A percentile compares a stretch with the other conserved stretches of the same genome.
phyloP scores from a whole-genome alignment of 1,284 basidiomycete genomes.

The Chondrostereum purpureum region DNA sequence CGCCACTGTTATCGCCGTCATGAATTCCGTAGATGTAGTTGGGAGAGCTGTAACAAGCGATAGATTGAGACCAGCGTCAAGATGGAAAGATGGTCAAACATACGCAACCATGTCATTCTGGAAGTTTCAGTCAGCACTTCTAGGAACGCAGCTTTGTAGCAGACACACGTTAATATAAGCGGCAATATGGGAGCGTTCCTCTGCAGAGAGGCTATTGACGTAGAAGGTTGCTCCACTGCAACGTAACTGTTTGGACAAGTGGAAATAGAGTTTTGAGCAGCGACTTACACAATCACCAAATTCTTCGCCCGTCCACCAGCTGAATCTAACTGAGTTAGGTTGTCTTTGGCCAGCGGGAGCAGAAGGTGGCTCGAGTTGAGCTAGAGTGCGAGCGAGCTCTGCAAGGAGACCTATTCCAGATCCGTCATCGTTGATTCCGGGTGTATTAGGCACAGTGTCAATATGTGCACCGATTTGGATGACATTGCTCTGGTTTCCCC shows the following conservation, averaged over 20 bases:
- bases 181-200: conserved; percentile 17
- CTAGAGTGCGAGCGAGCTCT: conserved; percentile 18
- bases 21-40: conserved; percentile 19
- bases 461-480: conserved; percentile 6
- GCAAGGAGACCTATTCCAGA: conserved; percentile 20
- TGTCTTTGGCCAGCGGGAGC: conserved; percentile 6
- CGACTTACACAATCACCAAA: not conserved
- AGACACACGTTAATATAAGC: conserved; percentile 24
- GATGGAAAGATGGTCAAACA: not conserved
- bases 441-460: conserved; percentile 23
- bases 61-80: not conserved
- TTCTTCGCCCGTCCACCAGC: conserved; percentile 23
- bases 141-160: conserved; percentile 11
- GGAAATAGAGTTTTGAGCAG: not conserved
- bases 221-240: conserved; percentile 20
- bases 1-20: conserved; percentile 17
- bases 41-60: conserved; percentile 14
- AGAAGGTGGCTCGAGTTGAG: conserved; percentile 10
- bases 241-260: too few relatives aligned
- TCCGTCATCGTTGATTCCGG: conserved; percentile 24
- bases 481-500: not conserved
- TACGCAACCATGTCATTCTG: not conserved
- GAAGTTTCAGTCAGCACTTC: not conserved
- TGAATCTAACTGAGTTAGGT: conserved; percentile 20
- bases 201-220: conserved; percentile 15